Base-by-base conservation (phyloP, 352 stramenopile genomes). In the Blastocystis sp. region DNA sequence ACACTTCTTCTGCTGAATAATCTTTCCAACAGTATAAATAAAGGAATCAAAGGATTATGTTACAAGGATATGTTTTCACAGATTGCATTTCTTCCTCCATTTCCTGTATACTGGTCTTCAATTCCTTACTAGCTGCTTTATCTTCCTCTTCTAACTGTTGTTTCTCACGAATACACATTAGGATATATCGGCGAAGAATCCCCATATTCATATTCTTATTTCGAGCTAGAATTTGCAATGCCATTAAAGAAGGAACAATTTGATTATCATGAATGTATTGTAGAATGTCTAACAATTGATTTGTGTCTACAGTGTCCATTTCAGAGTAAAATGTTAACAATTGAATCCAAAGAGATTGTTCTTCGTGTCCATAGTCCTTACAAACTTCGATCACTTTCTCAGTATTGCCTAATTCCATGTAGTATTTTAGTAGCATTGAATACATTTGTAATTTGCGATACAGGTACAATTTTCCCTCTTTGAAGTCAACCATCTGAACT, bases 381-480 rank as follows among this genome's bases (percentile, higher is more conserved):
- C 95, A 93, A 66, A 94, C 92, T 42, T 95, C 92, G 32, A 95
- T 86, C 66, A 96, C 94, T 75, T 90, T 94, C 87, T 94, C 90
- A 88, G 94, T 93, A 43, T 96, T 92, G 61, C 94, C 94, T 74
- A 94, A 91, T 49, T 96, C 92, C 54, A 96, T 95, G 90, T 97
- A 94, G 80, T 96, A 94, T 87, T 96, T 93, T 85, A 97, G 90
- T 12, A 97, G 88, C 92, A 97, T 96, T 90, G 95, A 92, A 75
- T 95, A 96, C 93, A 96, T 94, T 85, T 95, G 92, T 37, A 95
- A 89, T 86, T 96, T 95, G 90, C 96, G 94, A 91, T 95, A 97
- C 81, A 97, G 80, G 86, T 94, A 97, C 46, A 95, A 92, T 89
- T 96, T 95, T 49, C 93, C 94, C 74, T 94, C 93, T 88, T 95